phyloP scores from a whole-genome alignment of 768 basidiomycete species.

The Amanita fuliginea region DNA sequence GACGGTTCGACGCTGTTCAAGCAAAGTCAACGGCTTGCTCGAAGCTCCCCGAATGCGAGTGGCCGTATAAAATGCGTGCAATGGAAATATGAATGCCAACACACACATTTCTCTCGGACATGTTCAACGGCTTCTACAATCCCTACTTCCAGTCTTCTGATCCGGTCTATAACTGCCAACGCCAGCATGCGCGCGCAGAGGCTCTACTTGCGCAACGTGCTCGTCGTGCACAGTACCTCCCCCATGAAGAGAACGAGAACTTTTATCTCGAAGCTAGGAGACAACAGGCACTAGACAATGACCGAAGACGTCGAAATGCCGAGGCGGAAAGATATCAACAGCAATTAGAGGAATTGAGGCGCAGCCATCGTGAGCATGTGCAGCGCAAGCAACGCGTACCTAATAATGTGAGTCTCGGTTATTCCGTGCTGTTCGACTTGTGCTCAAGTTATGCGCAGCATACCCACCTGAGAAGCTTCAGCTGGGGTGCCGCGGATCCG shows the following conservation, averaged over 20 bases:
- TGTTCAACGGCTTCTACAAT: conserved; percentile 13
- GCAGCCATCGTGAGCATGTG: neutral
- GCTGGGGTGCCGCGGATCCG: too few species aligned
- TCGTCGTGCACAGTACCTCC: conserved; percentile 28
- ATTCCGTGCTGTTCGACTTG: neutral
- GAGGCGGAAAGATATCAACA: conserved; percentile 7
- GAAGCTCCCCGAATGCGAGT: neutral
- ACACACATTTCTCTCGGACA: neutral
- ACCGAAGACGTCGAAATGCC: conserved; percentile 13
- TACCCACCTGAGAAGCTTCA: neutral
- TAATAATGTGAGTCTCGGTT: neutral
- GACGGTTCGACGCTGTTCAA: neutral
- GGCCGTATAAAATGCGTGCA: neutral
- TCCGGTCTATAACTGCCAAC: conserved; percentile 9
- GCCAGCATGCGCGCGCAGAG: conserved; percentile 15
- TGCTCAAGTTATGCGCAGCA: conserved; percentile 8
- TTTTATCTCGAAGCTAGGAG: conserved; percentile 22
- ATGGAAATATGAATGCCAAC: neutral
- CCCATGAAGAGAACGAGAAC: conserved; percentile 24
- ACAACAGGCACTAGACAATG: conserved; percentile 18
- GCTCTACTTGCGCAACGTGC: conserved; percentile 23
- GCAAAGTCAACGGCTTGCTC: neutral
- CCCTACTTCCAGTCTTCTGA: conserved; percentile 18
- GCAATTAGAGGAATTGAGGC: conserved; percentile 11
- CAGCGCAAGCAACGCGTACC: neutral